phyloP scores from a whole-genome alignment of 257 asterid species.

The Solanum clarkiae region DNA sequence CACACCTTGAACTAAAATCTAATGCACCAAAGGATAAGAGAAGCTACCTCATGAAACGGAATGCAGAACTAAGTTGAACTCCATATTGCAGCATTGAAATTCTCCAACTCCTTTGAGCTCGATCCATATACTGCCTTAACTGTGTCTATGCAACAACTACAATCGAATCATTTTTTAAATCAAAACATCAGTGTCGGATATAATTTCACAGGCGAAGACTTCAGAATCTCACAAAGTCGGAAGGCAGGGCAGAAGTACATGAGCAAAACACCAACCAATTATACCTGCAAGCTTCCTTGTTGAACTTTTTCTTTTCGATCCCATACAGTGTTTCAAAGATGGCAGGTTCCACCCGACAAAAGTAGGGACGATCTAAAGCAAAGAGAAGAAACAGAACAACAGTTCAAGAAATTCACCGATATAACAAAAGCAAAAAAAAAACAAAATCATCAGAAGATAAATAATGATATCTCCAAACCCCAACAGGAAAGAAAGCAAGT shows the following conservation, averaged over 20 bases:
- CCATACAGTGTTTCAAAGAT: constrained; percentile 54
- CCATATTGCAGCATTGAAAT: constrained; percentile 61
- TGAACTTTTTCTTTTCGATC: constrained; percentile 64
- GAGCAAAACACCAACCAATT: neutral
- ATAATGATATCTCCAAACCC: neutral
- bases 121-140: constrained; percentile 68
- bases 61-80: neutral
- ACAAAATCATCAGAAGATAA: neutral
- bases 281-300: constrained; percentile 96
- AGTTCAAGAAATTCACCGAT: neutral
- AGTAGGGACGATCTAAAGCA: constrained; percentile 59
- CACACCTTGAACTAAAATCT: neutral
- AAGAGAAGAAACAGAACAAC: neutral
- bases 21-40: neutral
- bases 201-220: neutral
- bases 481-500: neutral
- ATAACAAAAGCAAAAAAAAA: neutral
- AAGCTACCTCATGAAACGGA: neutral
- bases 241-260: neutral
- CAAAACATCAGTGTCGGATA: neutral
- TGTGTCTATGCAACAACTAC: constrained; percentile 75
- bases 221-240: neutral
- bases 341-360: constrained; percentile 84
- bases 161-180: neutral
- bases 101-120: constrained; percentile 54